Evolutionary conservation across 805 yeast genomes (phyloP), one percentile per base, ranked within the genome.

Genomic region (Metschnikowia orientalis): DNA sequence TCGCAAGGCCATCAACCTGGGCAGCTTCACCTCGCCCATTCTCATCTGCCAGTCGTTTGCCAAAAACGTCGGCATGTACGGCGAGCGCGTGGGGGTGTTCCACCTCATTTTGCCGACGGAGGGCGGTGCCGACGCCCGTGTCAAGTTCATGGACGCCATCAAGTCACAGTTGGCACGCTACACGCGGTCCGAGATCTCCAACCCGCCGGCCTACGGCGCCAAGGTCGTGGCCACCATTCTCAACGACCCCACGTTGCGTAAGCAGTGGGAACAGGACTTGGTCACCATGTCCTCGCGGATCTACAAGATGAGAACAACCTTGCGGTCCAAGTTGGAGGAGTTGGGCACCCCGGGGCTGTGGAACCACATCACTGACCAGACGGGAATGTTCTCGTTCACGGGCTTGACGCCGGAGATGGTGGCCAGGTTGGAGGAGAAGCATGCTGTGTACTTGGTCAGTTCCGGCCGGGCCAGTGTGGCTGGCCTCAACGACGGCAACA

Each of bases 351-450:
- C 95, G 18, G 96, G 95, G 29, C 75, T 69, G 50, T 90, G 97
- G 97, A 82, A 77, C 47, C 97, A 90, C 63, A 85, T 90, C 51
- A 81, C 79, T 28, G 69, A 71, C 44, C 98, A 92, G 69, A 82
- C 85, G 42, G 98, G 98, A 50, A 90, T 90, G 97, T 90, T 90
- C 59, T 87, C 95, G 21, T 90, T 80, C 66, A 90, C 97, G 18
- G 98, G 96, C 2, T 72, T 90, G 49, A 62, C 73, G 5, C 67
- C 81, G 18, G 81, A 75, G 19, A 90, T 86, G 77, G 95, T 83
- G 35, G 73, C 71, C 32, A 72, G 83, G 45, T 70, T 89, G 41
- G 95, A 86, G 51, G 56, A 71, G 37, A 75, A 80, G 47, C 95
- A 81, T 58, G 95, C 80, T 19, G 79, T 90, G 28, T 90, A 90